A percentile compares a stretch with the other conserved stretches of the same genome.
These are phyloP conservation scores for Termitomyces eurrhizus DNA, from an alignment of 768 basidiomycete genomes.

Conservation along the genomic window DNA sequence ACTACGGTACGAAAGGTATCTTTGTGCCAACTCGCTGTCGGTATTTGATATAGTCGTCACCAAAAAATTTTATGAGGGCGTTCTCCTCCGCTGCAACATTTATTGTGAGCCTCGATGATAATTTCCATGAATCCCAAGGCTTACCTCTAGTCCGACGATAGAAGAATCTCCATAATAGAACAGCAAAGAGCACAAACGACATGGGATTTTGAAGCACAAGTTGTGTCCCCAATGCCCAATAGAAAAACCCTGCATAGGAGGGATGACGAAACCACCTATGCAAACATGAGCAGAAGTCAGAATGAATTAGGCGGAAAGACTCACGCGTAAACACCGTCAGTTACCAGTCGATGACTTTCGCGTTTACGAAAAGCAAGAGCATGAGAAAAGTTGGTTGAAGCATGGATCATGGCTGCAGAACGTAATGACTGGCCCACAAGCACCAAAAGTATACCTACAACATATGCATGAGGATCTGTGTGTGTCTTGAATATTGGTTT, in stretches of 20 bases:
- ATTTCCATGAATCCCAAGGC: constrained; percentile 22
- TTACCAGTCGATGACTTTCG: constrained; percentile 75
- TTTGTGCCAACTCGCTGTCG: constrained; percentile 73
- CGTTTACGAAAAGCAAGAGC: constrained; percentile 73
- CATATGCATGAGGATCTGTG: not conserved
- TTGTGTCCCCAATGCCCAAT: constrained; percentile 96
- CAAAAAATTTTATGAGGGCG: constrained; percentile 83
- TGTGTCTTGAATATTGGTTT: not conserved
- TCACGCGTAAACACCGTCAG: constrained; percentile 85
- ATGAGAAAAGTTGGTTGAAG: constrained; percentile 92
- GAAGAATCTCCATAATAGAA: constrained; percentile 87
- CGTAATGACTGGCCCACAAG: constrained; percentile 73
- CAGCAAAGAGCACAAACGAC: constrained; percentile 59
- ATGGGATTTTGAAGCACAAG: constrained; percentile 85
- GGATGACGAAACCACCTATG: constrained; percentile 86
- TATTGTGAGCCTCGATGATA: constrained; percentile 3
- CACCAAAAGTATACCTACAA: constrained; percentile 60
- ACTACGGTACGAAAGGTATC: constrained; percentile 80
- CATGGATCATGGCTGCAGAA: constrained; percentile 95
- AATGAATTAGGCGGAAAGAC: constrained; percentile 21
- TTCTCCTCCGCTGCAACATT: constrained; percentile 68
- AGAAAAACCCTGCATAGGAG: constrained; percentile 96
- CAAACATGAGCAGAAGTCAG: not conserved
- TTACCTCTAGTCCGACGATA: constrained; percentile 71
- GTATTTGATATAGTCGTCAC: constrained; percentile 79